phyloP scores from a whole-genome alignment of 306 rosid species.

The Lagenaria siceraria region DNA sequence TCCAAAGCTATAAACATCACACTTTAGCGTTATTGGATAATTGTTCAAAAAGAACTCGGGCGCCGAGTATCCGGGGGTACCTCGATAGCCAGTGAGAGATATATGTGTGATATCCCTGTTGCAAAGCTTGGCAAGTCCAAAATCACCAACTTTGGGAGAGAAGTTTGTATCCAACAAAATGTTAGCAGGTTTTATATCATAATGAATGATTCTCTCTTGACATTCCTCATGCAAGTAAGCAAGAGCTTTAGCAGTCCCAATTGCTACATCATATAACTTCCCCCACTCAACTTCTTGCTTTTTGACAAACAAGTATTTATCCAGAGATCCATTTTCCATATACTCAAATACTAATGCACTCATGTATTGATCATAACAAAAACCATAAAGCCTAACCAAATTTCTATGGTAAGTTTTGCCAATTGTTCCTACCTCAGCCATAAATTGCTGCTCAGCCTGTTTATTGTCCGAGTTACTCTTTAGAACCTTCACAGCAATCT shows the following conservation, averaged over 20 bases:
- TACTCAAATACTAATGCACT: conserved; percentile 37
- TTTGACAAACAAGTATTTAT: conserved; percentile 21
- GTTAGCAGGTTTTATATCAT: conserved; percentile 45
- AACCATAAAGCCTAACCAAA: conserved; percentile 28
- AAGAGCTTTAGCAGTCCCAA: conserved; percentile 37
- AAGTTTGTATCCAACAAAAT: conserved; percentile 27
- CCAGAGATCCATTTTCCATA: conserved; percentile 39
- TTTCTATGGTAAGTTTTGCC: conserved; percentile 29
- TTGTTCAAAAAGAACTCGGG: conserved; percentile 37
- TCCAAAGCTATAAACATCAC: conserved; percentile 25
- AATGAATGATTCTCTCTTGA: conserved; percentile 34
- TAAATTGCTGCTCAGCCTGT: conserved; percentile 26
- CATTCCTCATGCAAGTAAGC: conserved; percentile 40
- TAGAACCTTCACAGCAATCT: conserved; percentile 34
- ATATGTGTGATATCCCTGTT: conserved; percentile 24
- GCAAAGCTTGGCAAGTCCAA: conserved; percentile 34
- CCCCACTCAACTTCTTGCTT: conserved; percentile 11
- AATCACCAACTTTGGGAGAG: conserved; percentile 42
- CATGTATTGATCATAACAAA: conserved; percentile 25
- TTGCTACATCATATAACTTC: conserved; percentile 32
- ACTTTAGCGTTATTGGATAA: conserved; percentile 14
- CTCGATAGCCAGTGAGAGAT: conserved; percentile 33
- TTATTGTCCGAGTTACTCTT: conserved; percentile 8
- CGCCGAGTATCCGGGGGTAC: conserved; percentile 46
- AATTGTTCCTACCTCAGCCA: conserved; percentile 25